These are phyloP conservation scores for Cutaneotrichosporon daszewskae DNA, from an alignment of 1,284 basidiomycete genomes.

Conservation along the genomic window DNA sequence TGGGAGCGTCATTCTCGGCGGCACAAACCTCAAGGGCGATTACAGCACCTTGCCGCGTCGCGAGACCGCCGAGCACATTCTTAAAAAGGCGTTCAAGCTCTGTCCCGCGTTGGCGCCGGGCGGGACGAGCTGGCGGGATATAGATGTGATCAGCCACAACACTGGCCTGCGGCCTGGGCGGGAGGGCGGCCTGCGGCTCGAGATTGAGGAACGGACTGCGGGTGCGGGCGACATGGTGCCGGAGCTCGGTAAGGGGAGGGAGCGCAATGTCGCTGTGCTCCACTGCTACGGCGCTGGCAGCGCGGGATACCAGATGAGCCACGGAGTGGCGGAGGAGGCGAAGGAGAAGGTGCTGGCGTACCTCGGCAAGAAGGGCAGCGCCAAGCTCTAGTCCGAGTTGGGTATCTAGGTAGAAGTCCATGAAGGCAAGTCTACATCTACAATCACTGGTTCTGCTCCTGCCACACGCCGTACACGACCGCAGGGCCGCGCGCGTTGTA, in stretches of 20 bases:
- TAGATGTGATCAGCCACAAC: slow-evolving; percentile 55
- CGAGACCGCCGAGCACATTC: slow-evolving; percentile 31
- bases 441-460: no score
- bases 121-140: slow-evolving; percentile 34
- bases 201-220: slow-evolving; percentile 59
- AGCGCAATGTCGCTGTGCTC: slow-evolving; percentile 53
- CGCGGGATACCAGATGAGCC: slow-evolving; percentile 41
- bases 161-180: slow-evolving; percentile 66
- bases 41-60: slow-evolving; percentile 31
- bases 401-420: no score
- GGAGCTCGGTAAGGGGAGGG: slow-evolving; percentile 37
- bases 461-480: slow-evolving; percentile 34
- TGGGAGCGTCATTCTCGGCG: slow-evolving; percentile 34
- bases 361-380: slow-evolving; percentile 3
- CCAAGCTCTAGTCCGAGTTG: slow-evolving; percentile 5
- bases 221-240: slow-evolving; percentile 55
- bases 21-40: slow-evolving; percentile 33
- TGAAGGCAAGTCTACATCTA: no score
- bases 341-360: slow-evolving; percentile 26
- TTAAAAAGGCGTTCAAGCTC: slow-evolving; percentile 36
- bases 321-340: slow-evolving; percentile 44
- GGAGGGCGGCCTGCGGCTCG: slow-evolving; percentile 61
- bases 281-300: slow-evolving; percentile 65
- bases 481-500: slow-evolving; percentile 46
- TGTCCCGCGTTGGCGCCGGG: slow-evolving; percentile 40